Evolutionary conservation across 306 rosid species (phyloP).

Genomic region (Trifolium pratense): DNA sequence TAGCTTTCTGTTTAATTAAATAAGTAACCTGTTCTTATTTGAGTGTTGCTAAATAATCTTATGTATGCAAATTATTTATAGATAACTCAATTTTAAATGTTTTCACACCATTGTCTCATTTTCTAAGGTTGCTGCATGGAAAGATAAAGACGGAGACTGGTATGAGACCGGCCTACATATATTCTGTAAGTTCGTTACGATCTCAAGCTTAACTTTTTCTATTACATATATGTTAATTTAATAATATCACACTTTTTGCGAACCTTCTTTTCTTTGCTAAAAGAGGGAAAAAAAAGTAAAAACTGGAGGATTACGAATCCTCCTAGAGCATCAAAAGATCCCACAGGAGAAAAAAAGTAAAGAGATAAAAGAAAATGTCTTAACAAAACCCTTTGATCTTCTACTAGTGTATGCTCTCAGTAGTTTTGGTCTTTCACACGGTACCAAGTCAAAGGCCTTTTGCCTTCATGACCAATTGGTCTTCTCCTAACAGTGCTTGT

Average conservation of each 20-base stretch:
- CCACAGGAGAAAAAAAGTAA: not conserved
- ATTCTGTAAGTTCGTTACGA: slow-evolving; percentile 72
- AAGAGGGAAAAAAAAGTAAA: not conserved
- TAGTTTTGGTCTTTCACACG: slow-evolving; percentile 18
- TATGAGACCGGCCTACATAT: slow-evolving; percentile 97
- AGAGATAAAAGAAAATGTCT: not conserved
- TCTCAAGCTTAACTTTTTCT: slow-evolving; percentile 21
- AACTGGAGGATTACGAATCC: not conserved
- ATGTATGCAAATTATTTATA: slow-evolving; percentile 26
- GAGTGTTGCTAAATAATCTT: slow-evolving; percentile 8
- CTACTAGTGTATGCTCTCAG: slow-evolving; percentile 20
- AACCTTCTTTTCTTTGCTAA: not conserved
- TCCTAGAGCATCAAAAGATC: not conserved
- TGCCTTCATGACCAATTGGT: slow-evolving; percentile 25
- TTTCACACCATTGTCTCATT: slow-evolving; percentile 33
- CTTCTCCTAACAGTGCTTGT: slow-evolving; percentile 20
- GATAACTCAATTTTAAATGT: slow-evolving; percentile 17
- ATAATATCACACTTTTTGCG: not conserved
- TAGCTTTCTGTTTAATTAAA: slow-evolving; percentile 24
- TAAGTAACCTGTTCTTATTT: slow-evolving; percentile 9
- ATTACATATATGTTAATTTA: slow-evolving; percentile 6
- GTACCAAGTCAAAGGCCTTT: slow-evolving; percentile 6
- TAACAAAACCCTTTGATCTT: not conserved
- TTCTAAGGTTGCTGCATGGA: slow-evolving; percentile 93
- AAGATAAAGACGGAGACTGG: slow-evolving; percentile 98